Conservation (phyloP, 1,284 basidiomycete genomes). For the Ganoderma boninense region DNA sequence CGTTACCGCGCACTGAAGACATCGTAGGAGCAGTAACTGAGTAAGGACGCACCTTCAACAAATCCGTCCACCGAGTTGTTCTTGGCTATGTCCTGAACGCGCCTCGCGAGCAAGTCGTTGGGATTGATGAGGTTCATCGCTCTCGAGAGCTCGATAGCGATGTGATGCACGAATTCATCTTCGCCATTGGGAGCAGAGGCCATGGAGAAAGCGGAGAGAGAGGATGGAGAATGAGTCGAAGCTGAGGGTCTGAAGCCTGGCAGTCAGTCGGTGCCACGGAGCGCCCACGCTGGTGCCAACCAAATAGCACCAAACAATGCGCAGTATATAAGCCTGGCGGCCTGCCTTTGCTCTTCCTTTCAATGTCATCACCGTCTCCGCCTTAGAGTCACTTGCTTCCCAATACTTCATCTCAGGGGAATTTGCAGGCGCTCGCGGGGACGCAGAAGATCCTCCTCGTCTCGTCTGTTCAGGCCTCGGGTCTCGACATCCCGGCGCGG, state of each 20-base stretch:
- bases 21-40: neutral
- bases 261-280: neutral
- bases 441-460: conserved; percentile 56
- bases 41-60: conserved; percentile 53
- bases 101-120: conserved; percentile 81
- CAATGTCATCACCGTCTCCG: conserved; percentile 56
- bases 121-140: conserved; percentile 83
- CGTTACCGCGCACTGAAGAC: conserved; percentile 10
- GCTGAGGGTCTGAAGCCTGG: too few species aligned
- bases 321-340: conserved; percentile 19
- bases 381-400: conserved; percentile 72
- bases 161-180: conserved; percentile 75
- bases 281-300: conserved; percentile 11
- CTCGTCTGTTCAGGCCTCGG: conserved; percentile 36
- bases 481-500: conserved; percentile 41
- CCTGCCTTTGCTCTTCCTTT: conserved; percentile 14
- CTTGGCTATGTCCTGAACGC: conserved; percentile 84
- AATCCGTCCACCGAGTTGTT: conserved; percentile 73
- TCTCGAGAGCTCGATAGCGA: conserved; percentile 84
- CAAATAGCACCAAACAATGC: conserved; percentile 31
- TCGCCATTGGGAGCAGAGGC: conserved; percentile 29
- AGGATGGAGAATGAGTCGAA: neutral
- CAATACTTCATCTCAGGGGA: conserved; percentile 49
- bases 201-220: conserved; percentile 20
- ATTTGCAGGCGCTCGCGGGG: conserved; percentile 68